These are phyloP conservation scores for Coniochaeta ligniaria DNA, from an alignment of 2,329 filamentous ascomycete genomes.

Conservation along the genomic window DNA sequence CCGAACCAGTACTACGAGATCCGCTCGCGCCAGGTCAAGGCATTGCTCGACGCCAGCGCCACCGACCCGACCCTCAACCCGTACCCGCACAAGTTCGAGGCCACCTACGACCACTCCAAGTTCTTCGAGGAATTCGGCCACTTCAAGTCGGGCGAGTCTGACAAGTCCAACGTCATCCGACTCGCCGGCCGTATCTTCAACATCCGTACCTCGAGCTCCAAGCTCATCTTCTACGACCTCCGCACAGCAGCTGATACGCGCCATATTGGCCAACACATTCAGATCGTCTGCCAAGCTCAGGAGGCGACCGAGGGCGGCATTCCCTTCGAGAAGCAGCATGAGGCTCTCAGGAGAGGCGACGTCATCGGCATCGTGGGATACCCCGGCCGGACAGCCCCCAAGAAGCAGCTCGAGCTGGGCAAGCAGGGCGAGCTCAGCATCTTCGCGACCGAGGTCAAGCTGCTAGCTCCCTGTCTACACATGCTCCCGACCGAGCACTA, in stretches of 20 bases:
- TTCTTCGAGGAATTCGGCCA: constrained; percentile 72
- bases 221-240: constrained; percentile 89
- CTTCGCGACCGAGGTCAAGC: constrained; percentile 77
- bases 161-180: constrained; percentile 66
- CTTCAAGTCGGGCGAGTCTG: constrained; percentile 82
- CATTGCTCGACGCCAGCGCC: constrained; percentile 64
- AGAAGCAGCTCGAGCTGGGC: constrained; percentile 65
- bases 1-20: constrained; percentile 86
- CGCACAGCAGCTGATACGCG: constrained; percentile 44
- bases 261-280: constrained; percentile 68
- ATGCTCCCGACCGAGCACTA: constrained; percentile 85
- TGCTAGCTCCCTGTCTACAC: constrained; percentile 87
- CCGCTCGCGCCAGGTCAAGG: constrained; percentile 71
- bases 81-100: constrained; percentile 90
- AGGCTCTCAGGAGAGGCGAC: constrained; percentile 83
- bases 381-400: constrained; percentile 79
- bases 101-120: constrained; percentile 73
- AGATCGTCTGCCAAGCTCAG: constrained; percentile 88
- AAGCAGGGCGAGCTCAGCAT: constrained; percentile 89
- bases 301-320: constrained; percentile 59
- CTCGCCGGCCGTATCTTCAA: constrained; percentile 86
- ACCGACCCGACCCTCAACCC: constrained; percentile 61
- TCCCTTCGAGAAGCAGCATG: constrained; percentile 81
- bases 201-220: constrained; percentile 73
- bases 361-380: constrained; percentile 84